Evolutionary conservation across 805 yeast species (phyloP).

Genomic region (Lachancea dasiensis): DNA sequence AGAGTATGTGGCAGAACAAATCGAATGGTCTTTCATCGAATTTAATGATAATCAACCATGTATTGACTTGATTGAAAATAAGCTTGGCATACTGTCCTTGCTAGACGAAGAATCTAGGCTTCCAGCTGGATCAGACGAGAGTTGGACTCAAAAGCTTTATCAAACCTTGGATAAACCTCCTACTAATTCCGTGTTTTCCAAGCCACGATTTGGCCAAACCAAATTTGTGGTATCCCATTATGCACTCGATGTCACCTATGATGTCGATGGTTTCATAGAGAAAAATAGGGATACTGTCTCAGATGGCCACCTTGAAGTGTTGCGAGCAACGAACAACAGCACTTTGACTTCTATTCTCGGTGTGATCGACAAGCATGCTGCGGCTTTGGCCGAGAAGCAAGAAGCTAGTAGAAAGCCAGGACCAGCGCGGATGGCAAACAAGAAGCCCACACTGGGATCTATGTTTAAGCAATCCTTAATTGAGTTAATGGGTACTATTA

Average conservation of each 20-base stretch:
- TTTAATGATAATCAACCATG: constrained; percentile 97
- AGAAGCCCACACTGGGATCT: constrained; percentile 91
- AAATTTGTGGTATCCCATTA: constrained; percentile 89
- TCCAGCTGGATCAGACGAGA: constrained; percentile 88
- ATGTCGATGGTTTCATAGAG: constrained; percentile 90
- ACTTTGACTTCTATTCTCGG: constrained; percentile 60
- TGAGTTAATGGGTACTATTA: constrained; percentile 87
- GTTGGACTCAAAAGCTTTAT: constrained; percentile 88
- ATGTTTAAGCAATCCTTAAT: constrained; percentile 88
- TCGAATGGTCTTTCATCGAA: constrained; percentile 95
- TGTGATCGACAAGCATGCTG: constrained; percentile 55
- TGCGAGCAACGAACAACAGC: constrained; percentile 61
- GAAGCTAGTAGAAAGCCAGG: constrained; percentile 37
- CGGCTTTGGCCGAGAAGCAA: constrained; percentile 36
- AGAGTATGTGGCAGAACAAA: constrained; percentile 85
- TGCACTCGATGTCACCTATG: constrained; percentile 90
- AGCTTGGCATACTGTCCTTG: constrained; percentile 78
- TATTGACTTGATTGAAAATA: constrained; percentile 83
- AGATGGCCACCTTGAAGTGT: constrained; percentile 86
- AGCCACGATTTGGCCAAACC: constrained; percentile 90
- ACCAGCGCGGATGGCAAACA: constrained; percentile 43
- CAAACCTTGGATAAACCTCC: constrained; percentile 78
- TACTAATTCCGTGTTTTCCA: constrained; percentile 69
- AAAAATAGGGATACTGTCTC: constrained; percentile 97
- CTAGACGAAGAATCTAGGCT: constrained; percentile 93